Evolutionary conservation across 495 filamentous ascomycete species (phyloP).

Genomic region (Thermothielavioides terrestris): DNA sequence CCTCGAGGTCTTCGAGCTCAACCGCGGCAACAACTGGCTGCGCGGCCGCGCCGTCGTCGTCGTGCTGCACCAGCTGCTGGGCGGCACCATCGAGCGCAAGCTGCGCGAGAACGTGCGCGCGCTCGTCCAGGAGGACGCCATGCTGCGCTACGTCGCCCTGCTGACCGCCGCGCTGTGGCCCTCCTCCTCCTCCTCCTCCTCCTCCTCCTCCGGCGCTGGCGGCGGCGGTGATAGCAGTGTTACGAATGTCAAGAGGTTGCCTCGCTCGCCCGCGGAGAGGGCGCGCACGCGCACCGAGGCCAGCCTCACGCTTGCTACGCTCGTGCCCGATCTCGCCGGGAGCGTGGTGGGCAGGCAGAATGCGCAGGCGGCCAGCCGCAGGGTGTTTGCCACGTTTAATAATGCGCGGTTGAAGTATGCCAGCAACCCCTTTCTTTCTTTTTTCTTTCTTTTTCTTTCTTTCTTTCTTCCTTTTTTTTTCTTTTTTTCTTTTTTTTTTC

Average conservation of each 20-base stretch:
- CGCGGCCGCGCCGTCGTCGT: conserved; percentile 92
- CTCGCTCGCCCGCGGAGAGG: conserved; percentile 58
- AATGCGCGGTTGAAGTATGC: conserved; percentile 63
- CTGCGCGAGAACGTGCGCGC: conserved; percentile 70
- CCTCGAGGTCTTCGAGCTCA: conserved; percentile 90
- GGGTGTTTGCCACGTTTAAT: conserved; percentile 75
- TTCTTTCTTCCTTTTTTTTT: background rate
- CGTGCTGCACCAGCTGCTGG: conserved; percentile 68
- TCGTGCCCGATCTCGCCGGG: conserved; percentile 73
- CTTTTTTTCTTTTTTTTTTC: background rate
- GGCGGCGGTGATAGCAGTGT: conserved; percentile 44
- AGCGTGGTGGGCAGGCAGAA: conserved; percentile 79
- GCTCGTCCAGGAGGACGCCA: conserved; percentile 64
- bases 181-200: too few species aligned
- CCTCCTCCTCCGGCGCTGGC: too few species aligned
- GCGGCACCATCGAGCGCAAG: conserved; percentile 95
- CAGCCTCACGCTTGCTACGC: conserved; percentile 67
- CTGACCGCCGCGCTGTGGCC: conserved; percentile 75
- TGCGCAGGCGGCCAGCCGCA: conserved; percentile 71
- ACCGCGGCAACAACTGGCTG: conserved; percentile 87
- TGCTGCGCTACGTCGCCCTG: conserved; percentile 65
- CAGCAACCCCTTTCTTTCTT: background rate
- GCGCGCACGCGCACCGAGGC: conserved; percentile 65
- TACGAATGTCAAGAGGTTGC: conserved; percentile 21
- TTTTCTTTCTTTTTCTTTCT: background rate